These are phyloP conservation scores for Chamaecyparis obtusa DNA, from an alignment of 75 land plant species.

Conservation along the genomic window DNA sequence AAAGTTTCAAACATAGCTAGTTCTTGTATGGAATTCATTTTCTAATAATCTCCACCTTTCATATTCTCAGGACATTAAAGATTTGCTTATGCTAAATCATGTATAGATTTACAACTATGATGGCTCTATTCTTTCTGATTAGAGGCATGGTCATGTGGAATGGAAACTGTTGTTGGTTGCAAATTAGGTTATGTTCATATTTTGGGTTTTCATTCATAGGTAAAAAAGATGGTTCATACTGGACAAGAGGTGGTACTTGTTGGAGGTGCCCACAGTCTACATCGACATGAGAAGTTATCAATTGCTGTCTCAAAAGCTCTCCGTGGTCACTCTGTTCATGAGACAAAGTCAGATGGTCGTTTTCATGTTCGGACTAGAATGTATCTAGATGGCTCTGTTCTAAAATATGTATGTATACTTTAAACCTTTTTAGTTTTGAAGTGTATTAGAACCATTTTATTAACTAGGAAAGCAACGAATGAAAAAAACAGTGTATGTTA, in stretches of 20 bases:
- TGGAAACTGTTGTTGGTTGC: neutral
- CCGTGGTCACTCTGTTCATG: slow-evolving; percentile 88
- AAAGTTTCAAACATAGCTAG: neutral
- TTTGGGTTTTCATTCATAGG: slow-evolving; percentile 39
- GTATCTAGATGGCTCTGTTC: slow-evolving; percentile 92
- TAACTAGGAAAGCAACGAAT: neutral
- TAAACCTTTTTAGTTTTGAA: neutral
- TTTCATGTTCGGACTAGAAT: slow-evolving; percentile 89
- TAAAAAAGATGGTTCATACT: slow-evolving; percentile 77
- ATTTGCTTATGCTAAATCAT: neutral
- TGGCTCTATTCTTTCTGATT: neutral
- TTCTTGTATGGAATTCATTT: neutral
- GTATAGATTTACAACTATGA: neutral
- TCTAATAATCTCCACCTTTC: neutral
- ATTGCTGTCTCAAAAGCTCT: slow-evolving; percentile 95
- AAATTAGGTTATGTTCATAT: neutral
- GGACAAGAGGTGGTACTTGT: slow-evolving; percentile 92
- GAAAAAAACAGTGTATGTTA: neutral
- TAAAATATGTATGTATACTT: slow-evolving; percentile 66
- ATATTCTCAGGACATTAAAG: neutral
- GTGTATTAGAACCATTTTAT: neutral
- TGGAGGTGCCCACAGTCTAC: slow-evolving; percentile 81
- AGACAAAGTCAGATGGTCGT: slow-evolving; percentile 89
- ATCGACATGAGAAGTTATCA: slow-evolving; percentile 93
- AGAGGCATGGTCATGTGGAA: neutral